These are phyloP conservation scores for Aspergillus kassunensis DNA, from an alignment of 495 filamentous ascomycete genomes.

Conservation along the genomic window DNA sequence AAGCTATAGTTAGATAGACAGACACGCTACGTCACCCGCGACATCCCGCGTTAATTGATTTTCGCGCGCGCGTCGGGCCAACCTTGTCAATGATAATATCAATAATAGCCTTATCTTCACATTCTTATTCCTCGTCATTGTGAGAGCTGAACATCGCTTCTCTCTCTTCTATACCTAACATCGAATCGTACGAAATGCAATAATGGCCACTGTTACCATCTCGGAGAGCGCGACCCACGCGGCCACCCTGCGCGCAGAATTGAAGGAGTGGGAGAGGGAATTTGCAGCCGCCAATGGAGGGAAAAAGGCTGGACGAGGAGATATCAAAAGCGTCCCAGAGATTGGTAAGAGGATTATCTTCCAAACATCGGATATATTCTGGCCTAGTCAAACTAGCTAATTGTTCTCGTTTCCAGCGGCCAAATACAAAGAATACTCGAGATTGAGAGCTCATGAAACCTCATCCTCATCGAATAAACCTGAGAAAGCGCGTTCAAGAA, in stretches of 20 bases:
- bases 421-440: slow-evolving; percentile 90
- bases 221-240: slow-evolving; percentile 28
- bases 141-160: background rate
- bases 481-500: slow-evolving; percentile 23
- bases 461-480: slow-evolving; percentile 22
- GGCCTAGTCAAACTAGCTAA: background rate
- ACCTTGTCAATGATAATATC: background rate
- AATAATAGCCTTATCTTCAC: background rate
- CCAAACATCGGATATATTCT: background rate
- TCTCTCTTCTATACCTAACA: background rate
- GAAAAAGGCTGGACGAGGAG: slow-evolving; percentile 72
- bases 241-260: slow-evolving; percentile 57
- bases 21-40: slow-evolving; percentile 25
- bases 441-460: slow-evolving; percentile 56
- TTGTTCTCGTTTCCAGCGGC: slow-evolving; percentile 47
- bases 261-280: slow-evolving; percentile 82
- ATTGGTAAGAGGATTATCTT: slow-evolving; percentile 56
- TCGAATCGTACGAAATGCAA: slow-evolving; percentile 19
- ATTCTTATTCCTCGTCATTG: background rate
- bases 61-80: slow-evolving; percentile 20
- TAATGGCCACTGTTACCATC: slow-evolving; percentile 28
- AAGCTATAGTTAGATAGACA: too few relatives aligned
- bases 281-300: slow-evolving; percentile 69
- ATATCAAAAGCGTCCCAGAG: slow-evolving; percentile 78
- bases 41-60: slow-evolving; percentile 26